Evolutionary conservation across 2,329 filamentous ascomycete genomes (phyloP).

Genomic region (Verticillium albo-atrum): DNA sequence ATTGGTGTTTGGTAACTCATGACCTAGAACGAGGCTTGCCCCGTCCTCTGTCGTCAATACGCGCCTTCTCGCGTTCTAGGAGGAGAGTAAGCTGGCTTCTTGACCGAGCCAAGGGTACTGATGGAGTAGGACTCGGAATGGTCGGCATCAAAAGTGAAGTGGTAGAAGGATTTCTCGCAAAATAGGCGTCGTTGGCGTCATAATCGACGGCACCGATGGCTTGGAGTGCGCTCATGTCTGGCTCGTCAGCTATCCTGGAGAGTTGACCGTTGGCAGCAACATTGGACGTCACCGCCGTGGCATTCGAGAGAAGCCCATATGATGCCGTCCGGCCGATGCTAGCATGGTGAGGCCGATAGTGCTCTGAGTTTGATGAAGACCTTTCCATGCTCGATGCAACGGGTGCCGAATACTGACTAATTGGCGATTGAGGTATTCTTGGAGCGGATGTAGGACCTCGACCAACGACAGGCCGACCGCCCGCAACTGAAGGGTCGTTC

Average conservation of each 20-base stretch:
- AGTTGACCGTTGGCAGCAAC: conserved; percentile 10
- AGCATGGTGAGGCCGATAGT: conserved; percentile 7
- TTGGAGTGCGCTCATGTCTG: conserved; percentile 16
- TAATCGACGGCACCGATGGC: conserved; percentile 9
- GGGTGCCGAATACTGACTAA: neutral
- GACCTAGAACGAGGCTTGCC: neutral
- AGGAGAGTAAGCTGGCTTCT: conserved; percentile 57
- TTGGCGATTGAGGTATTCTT: neutral
- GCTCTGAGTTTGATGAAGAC: conserved; percentile 6
- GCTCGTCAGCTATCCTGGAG: conserved; percentile 7
- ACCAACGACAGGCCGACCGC: neutral
- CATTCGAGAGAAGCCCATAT: conserved; percentile 22
- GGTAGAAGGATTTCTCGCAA: conserved; percentile 14
- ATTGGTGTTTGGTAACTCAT: neutral
- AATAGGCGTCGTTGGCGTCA: neutral
- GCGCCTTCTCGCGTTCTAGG: conserved; percentile 46
- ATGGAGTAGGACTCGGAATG: conserved; percentile 37
- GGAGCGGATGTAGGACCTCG: neutral
- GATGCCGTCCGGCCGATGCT: conserved; percentile 21
- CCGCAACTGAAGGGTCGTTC: neutral
- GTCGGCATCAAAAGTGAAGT: conserved; percentile 43
- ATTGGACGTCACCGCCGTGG: conserved; percentile 7
- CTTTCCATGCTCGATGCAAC: conserved; percentile 7
- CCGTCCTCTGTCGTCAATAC: neutral
- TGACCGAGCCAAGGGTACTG: conserved; percentile 50